Conservation (phyloP, 768 basidiomycete genomes). For the Rhodotorula kratochvilovae region DNA sequence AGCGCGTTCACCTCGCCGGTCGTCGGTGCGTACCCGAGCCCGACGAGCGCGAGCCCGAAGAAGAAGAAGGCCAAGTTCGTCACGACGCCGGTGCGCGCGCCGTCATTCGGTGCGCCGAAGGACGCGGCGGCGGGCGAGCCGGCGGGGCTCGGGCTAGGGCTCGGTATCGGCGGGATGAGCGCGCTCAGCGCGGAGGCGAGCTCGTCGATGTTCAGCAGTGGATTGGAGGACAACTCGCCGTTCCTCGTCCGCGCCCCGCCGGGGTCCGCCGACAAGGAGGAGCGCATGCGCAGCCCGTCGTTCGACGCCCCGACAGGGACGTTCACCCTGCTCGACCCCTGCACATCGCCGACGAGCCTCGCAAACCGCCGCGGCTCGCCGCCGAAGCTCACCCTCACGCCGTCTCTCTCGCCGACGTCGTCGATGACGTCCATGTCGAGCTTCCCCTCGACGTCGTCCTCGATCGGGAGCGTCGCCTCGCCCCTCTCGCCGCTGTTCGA, state of each 20-base stretch:
- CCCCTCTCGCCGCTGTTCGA: slow-evolving; percentile 28
- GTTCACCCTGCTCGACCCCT: background rate
- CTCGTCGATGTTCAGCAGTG: background rate
- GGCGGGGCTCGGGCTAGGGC: slow-evolving; percentile 1
- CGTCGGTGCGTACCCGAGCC: slow-evolving; percentile 2
- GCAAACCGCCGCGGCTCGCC: background rate
- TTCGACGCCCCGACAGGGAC: background rate
- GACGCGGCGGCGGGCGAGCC: background rate
- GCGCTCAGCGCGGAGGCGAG: background rate
- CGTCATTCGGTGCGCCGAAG: background rate
- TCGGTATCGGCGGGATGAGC: background rate
- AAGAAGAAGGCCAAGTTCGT: slow-evolving; percentile 29
- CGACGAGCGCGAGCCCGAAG: background rate
- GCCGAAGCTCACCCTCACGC: slow-evolving; percentile 16
- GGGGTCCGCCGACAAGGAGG: background rate
- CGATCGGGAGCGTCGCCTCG: slow-evolving; percentile 1
- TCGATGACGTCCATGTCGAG: slow-evolving; percentile 7
- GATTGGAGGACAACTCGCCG: background rate
- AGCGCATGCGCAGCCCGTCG: background rate
- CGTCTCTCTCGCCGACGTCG: slow-evolving; percentile 19
- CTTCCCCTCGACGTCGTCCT: background rate
- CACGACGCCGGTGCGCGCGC: background rate
- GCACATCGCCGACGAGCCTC: background rate
- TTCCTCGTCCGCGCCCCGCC: background rate
- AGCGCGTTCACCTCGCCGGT: slow-evolving; percentile 27